Percentiles rank a stretch among this genome's conserved stretches.
phyloP scores from a whole-genome alignment of 2,329 filamentous ascomycete species.

The Beauveria pseudobassiana region DNA sequence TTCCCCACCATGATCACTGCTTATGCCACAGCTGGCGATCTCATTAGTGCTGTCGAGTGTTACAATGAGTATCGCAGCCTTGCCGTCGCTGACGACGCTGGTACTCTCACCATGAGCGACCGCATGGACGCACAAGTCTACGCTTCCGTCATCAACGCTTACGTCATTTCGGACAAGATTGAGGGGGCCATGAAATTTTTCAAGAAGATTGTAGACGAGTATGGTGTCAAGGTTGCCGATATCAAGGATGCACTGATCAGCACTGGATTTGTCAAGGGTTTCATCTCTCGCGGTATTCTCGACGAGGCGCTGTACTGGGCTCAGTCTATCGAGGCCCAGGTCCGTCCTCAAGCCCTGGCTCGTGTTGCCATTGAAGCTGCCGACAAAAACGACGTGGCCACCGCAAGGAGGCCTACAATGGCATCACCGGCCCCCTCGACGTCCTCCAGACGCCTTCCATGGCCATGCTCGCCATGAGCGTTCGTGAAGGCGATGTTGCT shows the following conservation, averaged over 20 bases:
- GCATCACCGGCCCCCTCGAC: conserved; percentile 44
- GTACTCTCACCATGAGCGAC: conserved; percentile 58
- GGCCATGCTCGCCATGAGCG: conserved; percentile 78
- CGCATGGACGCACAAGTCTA: conserved; percentile 81
- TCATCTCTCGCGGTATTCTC: conserved; percentile 63
- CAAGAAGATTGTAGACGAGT: conserved; percentile 63
- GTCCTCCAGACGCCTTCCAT: conserved; percentile 55
- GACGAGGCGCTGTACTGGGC: conserved; percentile 69
- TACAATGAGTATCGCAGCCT: conserved; percentile 91
- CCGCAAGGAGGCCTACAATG: conserved; percentile 61
- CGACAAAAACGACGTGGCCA: conserved; percentile 63
- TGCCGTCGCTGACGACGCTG: conserved; percentile 76
- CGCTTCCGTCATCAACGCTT: conserved; percentile 83
- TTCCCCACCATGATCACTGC: conserved; percentile 95
- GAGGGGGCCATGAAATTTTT: conserved; percentile 82
- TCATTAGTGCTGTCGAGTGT: conserved; percentile 83
- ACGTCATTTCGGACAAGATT: conserved; percentile 71
- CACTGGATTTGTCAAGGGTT: conserved; percentile 71
- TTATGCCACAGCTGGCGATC: conserved; percentile 73
- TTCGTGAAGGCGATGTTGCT: conserved; percentile 73
- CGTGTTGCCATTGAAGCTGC: conserved; percentile 71
- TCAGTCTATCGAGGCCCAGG: conserved; percentile 50
- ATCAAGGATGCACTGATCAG: conserved; percentile 66
- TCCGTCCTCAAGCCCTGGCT: conserved; percentile 57
- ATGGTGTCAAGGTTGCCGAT: conserved; percentile 48